phyloP scores from a whole-genome alignment of 1,139 yeast species.

The Ogataea hybrid region DNA sequence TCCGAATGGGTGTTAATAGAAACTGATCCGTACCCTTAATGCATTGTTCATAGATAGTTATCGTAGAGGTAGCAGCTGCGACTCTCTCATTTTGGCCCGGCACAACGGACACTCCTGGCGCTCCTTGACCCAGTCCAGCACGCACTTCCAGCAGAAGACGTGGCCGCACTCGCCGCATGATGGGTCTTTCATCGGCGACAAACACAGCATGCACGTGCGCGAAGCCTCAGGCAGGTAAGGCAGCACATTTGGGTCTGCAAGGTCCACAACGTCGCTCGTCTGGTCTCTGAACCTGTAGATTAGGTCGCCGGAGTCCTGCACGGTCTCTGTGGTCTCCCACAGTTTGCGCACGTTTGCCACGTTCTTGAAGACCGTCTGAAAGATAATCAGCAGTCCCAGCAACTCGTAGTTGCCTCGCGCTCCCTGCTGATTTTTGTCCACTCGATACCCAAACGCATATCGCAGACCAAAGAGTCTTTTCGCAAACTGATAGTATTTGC shows the following conservation, averaged over 20 bases:
- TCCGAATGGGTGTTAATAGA: conserved; percentile 38
- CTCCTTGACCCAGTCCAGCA: conserved; percentile 86
- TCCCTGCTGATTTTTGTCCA: conserved; percentile 38
- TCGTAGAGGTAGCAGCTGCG: conserved; percentile 67
- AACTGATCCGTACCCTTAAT: neutral
- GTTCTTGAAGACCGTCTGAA: conserved; percentile 55
- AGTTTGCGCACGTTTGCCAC: conserved; percentile 30
- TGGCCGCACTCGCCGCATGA: conserved; percentile 92
- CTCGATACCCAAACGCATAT: conserved; percentile 69
- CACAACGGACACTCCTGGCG: conserved; percentile 90
- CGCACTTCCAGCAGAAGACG: conserved; percentile 88
- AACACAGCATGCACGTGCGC: conserved; percentile 79
- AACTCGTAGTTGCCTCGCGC: conserved; percentile 67
- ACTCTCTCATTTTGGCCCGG: conserved; percentile 71
- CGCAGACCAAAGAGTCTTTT: conserved; percentile 78
- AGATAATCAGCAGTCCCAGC: conserved; percentile 66
- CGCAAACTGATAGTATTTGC: conserved; percentile 73
- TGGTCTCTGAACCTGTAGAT: conserved; percentile 16
- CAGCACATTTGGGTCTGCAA: conserved; percentile 54
- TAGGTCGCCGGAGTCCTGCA: conserved; percentile 14
- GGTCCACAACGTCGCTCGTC: conserved; percentile 38
- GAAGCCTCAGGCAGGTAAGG: conserved; percentile 72
- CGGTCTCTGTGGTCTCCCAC: neutral
- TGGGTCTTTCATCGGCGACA: conserved; percentile 78
- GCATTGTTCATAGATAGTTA: conserved; percentile 26